Percentiles rank a stretch among this genome's conserved stretches.
Evolutionary conservation across 768 basidiomycete species (phyloP).

Genomic region (Tylopilus sp.): DNA sequence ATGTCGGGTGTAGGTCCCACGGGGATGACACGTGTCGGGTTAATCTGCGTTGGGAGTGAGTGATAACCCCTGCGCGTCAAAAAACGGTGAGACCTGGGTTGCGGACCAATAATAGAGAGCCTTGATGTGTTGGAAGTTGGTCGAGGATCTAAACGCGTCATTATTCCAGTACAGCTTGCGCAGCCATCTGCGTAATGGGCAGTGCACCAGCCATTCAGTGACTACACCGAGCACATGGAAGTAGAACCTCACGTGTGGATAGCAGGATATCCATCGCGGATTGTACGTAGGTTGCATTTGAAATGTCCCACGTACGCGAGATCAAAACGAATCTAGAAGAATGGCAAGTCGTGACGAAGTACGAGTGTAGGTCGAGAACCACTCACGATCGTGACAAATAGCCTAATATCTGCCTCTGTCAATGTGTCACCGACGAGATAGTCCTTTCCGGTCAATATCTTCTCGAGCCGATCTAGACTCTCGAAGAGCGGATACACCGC

Average conservation of each 20-base stretch:
- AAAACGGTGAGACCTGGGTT: slow-evolving; percentile 13
- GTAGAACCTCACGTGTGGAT: slow-evolving; percentile 49
- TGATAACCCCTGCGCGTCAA: neutral
- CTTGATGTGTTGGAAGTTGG: slow-evolving; percentile 80
- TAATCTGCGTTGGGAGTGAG: slow-evolving; percentile 51
- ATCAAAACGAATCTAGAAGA: slow-evolving; percentile 74
- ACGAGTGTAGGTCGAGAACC: neutral
- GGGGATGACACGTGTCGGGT: slow-evolving; percentile 74
- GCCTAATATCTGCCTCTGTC: slow-evolving; percentile 82
- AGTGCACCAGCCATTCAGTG: slow-evolving; percentile 1
- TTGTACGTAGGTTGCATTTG: slow-evolving; percentile 87
- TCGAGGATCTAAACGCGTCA: slow-evolving; percentile 81
- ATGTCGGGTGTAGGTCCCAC: slow-evolving; percentile 71
- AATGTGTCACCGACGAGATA: slow-evolving; percentile 81
- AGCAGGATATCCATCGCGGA: slow-evolving; percentile 84
- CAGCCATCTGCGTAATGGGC: slow-evolving; percentile 55
- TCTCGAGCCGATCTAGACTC: slow-evolving; percentile 79
- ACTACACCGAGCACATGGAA: neutral
- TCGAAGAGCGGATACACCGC: slow-evolving; percentile 74
- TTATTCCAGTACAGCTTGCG: slow-evolving; percentile 90
- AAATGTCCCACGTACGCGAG: slow-evolving; percentile 89
- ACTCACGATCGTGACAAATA: slow-evolving; percentile 87
- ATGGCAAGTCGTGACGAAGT: neutral
- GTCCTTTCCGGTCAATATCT: slow-evolving; percentile 69
- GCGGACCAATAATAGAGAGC: slow-evolving; percentile 40